Evolutionary conservation across 805 yeast genomes (phyloP).

Genomic region (Ogataea minuta): DNA sequence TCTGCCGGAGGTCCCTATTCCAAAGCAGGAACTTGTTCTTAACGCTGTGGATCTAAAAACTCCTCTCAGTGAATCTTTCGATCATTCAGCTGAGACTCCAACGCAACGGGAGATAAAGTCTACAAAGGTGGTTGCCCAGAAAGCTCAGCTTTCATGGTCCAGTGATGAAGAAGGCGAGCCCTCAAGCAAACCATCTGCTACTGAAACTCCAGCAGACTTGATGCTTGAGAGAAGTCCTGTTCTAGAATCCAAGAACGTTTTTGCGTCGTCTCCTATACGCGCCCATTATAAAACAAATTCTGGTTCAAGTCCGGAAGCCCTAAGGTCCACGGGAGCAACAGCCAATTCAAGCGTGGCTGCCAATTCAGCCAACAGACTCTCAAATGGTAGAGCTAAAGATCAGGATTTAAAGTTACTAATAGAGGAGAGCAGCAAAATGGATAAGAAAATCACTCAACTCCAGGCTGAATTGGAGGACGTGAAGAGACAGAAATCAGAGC

Average conservation of each 20-base stretch:
- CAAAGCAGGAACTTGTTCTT: conserved; percentile 1
- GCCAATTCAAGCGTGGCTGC: neutral
- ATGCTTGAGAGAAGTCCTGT: neutral
- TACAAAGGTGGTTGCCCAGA: conserved; percentile 76
- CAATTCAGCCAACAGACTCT: conserved; percentile 10
- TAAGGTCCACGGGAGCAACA: neutral
- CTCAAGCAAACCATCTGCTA: conserved; percentile 3
- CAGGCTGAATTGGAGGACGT: conserved; percentile 28
- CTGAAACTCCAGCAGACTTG: conserved; percentile 13
- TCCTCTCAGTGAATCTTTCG: conserved; percentile 16
- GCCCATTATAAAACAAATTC: neutral
- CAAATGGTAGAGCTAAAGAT: conserved; percentile 28
- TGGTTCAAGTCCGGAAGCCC: neutral
- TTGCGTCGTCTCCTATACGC: conserved; percentile 2
- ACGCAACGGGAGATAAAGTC: conserved; percentile 44
- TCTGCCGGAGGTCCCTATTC: conserved; percentile 1
- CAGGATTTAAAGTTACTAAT: conserved; percentile 44
- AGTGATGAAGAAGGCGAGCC: conserved; percentile 74
- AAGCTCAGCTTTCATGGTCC: conserved; percentile 84
- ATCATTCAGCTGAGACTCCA: conserved; percentile 25
- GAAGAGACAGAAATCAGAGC: conserved; percentile 12
- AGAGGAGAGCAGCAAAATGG: conserved; percentile 51
- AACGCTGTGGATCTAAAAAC: conserved; percentile 14
- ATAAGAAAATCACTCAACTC: conserved; percentile 39
- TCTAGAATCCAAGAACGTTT: neutral